Conservation (phyloP, 495 filamentous ascomycete genomes). For the Penicillium malachiteum region DNA sequence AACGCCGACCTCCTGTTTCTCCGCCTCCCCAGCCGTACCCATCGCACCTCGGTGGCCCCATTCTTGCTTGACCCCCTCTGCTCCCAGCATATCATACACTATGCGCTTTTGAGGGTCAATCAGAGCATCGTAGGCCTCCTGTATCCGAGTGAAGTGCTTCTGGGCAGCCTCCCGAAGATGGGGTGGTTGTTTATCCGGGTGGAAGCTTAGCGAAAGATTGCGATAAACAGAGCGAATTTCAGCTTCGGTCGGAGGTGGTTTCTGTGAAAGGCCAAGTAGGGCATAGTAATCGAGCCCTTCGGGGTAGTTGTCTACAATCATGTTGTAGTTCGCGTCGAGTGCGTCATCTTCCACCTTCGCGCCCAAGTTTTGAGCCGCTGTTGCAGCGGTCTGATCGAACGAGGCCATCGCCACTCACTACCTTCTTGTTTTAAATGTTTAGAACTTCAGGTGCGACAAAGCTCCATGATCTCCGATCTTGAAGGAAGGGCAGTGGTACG, state of each 20-base stretch:
- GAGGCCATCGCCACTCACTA: slow-evolving; percentile 7
- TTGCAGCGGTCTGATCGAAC: slow-evolving; percentile 13
- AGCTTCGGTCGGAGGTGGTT: slow-evolving; percentile 44
- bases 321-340: slow-evolving; percentile 24
- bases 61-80: slow-evolving; percentile 45
- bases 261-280: slow-evolving; percentile 47
- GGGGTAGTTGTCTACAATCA: slow-evolving; percentile 27
- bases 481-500: slow-evolving; percentile 6
- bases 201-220: slow-evolving; percentile 54
- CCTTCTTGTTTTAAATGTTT: background rate
- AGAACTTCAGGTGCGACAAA: background rate
- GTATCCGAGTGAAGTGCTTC: slow-evolving; percentile 48
- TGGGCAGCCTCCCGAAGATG: slow-evolving; percentile 46
- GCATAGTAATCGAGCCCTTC: slow-evolving; percentile 49
- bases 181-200: slow-evolving; percentile 57
- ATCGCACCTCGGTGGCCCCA: slow-evolving; percentile 37
- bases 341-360: slow-evolving; percentile 21
- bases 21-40: slow-evolving; percentile 31
- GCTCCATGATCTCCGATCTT: slow-evolving; percentile 8
- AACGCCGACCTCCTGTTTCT: slow-evolving; percentile 38
- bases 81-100: slow-evolving; percentile 54
- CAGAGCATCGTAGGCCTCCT: slow-evolving; percentile 55
- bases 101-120: slow-evolving; percentile 53
- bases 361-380: slow-evolving; percentile 18
- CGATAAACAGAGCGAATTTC: slow-evolving; percentile 55